Conservation (phyloP, 257 asterid genomes). For the Solanum virginianum region DNA sequence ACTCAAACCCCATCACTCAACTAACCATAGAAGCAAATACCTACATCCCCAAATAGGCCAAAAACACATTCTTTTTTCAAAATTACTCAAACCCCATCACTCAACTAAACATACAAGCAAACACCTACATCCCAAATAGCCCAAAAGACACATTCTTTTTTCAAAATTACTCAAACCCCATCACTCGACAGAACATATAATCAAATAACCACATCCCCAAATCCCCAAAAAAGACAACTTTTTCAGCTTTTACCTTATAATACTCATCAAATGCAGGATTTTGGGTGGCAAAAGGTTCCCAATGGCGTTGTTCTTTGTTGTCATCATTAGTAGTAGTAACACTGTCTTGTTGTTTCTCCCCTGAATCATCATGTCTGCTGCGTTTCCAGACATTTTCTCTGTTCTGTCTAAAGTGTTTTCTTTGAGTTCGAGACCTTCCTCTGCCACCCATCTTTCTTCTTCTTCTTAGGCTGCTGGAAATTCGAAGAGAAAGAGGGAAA, state of each 20-base stretch:
- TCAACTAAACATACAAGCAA: not conserved
- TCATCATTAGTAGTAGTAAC: slow-evolving; percentile 25
- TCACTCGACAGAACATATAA: not conserved
- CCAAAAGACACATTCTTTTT: not conserved
- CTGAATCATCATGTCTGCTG: slow-evolving; percentile 18
- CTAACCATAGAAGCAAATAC: not conserved
- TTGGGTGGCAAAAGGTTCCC: slow-evolving; percentile 61
- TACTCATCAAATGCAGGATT: slow-evolving; percentile 57
- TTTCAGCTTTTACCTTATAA: not conserved
- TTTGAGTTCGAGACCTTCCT: slow-evolving; percentile 69
- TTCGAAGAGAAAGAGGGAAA: not conserved
- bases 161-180: not conserved
- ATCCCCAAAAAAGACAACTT: not conserved
- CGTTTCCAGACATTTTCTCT: slow-evolving; percentile 70
- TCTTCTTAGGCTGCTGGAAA: not conserved
- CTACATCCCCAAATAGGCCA: not conserved
- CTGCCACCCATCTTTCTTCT: slow-evolving; percentile 41
- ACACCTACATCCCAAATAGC: not conserved
- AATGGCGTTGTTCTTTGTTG: slow-evolving; percentile 2
- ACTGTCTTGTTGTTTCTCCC: not conserved
- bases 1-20: not conserved
- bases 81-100: not conserved
- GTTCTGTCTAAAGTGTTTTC: slow-evolving; percentile 59
- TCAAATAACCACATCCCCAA: not conserved
- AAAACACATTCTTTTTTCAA: not conserved